Evolutionary conservation across 1,284 basidiomycete genomes (phyloP), one percentile per base, ranked within the genome.

Genomic region (Anthracocystis setariae): DNA sequence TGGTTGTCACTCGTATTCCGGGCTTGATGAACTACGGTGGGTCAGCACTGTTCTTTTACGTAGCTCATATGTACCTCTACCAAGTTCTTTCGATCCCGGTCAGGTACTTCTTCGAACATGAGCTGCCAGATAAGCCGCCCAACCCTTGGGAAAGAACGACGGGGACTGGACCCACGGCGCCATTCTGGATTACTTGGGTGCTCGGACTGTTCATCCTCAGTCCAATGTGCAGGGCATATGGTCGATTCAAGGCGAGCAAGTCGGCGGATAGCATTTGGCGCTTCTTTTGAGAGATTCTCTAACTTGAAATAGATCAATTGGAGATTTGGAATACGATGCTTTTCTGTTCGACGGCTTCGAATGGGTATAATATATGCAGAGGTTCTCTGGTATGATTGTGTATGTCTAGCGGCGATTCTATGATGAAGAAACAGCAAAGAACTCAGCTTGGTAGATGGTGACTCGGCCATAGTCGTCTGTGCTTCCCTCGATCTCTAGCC

Each of bases 1-100:
- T 1, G 4, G 10, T 47, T 4, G 56, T 62, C 5, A 49, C 18
- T 13, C 9, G 12, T 7, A 49, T 66, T 21, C 67, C 60, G 5
- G 59, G 67, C 15, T 46, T 73, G 45, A 49, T 62, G 46, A 64
- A 68, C 33, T 74, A 46, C 33, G 76, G 76, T 18, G 56, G 59
- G 1, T 67, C 70, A 44, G 67, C 76, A 24, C 46, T 78, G 24
- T 78, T 78, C 54, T 78, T 78, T 57, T 78, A 78, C 62, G 71
- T 65, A 53, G 61, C 51, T 1, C 64, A 68, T 44, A 62, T 72
- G 56, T 49, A 62, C 15, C 43, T 74, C 3, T 73, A 68, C 46
- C 29, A 12, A 18, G 10, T 61, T n/a, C 61, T 68, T 2, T n/a
- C 61, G 18, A 43, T 73, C 23, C 70, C 65, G 8, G 65, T 47